These are phyloP conservation scores for Pelargonium australe DNA, from an alignment of 441 rosid species.

Conservation along the genomic window DNA sequence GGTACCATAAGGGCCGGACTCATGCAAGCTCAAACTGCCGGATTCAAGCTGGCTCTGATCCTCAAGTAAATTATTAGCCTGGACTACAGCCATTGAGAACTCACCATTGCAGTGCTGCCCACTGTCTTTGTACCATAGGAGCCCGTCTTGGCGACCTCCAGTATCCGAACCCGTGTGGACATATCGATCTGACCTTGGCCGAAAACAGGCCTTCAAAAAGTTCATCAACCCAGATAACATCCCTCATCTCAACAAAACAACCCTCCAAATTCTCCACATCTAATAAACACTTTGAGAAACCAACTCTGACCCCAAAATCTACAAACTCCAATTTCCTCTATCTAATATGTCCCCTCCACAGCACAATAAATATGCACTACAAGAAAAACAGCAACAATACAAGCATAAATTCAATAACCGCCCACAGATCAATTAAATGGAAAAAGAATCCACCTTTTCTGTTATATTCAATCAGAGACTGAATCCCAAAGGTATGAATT, in stretches of 20 bases:
- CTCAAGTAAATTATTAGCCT: constrained; percentile 92
- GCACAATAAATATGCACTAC: constrained; percentile 4
- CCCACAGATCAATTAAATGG: constrained; percentile 27
- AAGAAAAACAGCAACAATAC: constrained; percentile 11
- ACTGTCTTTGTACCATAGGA: constrained; percentile 77
- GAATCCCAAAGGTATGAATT: constrained; percentile 14
- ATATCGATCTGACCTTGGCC: constrained; percentile 67
- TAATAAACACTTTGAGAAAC: constrained; percentile 17
- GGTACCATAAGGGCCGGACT: constrained; percentile 76
- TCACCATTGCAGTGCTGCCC: constrained; percentile 86
- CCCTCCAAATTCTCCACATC: constrained; percentile 46
- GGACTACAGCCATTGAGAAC: constrained; percentile 97
- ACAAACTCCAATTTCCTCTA: background rate
- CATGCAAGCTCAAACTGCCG: constrained; percentile 54
- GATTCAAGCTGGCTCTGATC: constrained; percentile 98
- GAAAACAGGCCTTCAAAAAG: constrained; percentile 81
- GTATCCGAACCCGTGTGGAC: constrained; percentile 51
- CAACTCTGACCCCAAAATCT: constrained; percentile 4
- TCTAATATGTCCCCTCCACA: constrained; percentile 6
- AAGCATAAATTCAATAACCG: background rate
- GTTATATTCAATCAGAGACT: constrained; percentile 3
- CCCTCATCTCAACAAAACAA: constrained; percentile 86
- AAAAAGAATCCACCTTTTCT: constrained; percentile 21
- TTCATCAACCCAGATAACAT: constrained; percentile 88
- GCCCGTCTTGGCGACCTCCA: constrained; percentile 79